A percentile compares a stretch with the other conserved stretches of the same genome.
Conservation (phyloP, 768 basidiomycete genomes). For the Pluteus cervinus region DNA sequence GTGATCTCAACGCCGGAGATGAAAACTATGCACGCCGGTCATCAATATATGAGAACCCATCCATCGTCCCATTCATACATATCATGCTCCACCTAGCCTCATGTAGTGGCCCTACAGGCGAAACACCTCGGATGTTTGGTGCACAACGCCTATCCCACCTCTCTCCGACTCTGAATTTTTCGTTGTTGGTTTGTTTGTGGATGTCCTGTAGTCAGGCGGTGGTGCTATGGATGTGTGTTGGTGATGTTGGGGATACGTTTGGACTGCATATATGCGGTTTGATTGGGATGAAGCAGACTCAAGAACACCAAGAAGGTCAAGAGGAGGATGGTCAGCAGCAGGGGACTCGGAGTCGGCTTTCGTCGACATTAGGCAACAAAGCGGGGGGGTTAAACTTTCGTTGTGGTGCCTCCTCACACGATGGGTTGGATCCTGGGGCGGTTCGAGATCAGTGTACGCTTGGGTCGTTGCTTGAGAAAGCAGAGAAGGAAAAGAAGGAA, state of each 20-base stretch:
- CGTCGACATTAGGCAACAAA: neutral
- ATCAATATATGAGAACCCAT: slow-evolving; percentile 2
- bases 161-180: slow-evolving; percentile 35
- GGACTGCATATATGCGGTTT: slow-evolving; percentile 28
- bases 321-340: neutral
- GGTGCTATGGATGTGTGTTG: slow-evolving; percentile 21
- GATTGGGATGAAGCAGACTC: no score
- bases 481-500: neutral
- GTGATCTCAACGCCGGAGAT: slow-evolving; percentile 14
- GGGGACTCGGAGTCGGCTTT: neutral
- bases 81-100: neutral
- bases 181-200: slow-evolving; percentile 36
- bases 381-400: slow-evolving; percentile 19
- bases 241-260: slow-evolving; percentile 27
- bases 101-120: slow-evolving; percentile 9
- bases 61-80: neutral
- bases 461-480: neutral
- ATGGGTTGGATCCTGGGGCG: slow-evolving; percentile 24
- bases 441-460: slow-evolving; percentile 10
- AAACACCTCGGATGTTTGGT: slow-evolving; percentile 18
- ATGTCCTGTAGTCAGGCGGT: slow-evolving; percentile 38
- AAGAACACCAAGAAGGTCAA: slow-evolving; percentile 11
- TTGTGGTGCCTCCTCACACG: slow-evolving; percentile 29
- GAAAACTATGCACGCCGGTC: slow-evolving; percentile 5
- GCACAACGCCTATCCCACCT: slow-evolving; percentile 34